Evolutionary conservation across 768 basidiomycete genomes (phyloP).

Genomic region (Suillus plorans): DNA sequence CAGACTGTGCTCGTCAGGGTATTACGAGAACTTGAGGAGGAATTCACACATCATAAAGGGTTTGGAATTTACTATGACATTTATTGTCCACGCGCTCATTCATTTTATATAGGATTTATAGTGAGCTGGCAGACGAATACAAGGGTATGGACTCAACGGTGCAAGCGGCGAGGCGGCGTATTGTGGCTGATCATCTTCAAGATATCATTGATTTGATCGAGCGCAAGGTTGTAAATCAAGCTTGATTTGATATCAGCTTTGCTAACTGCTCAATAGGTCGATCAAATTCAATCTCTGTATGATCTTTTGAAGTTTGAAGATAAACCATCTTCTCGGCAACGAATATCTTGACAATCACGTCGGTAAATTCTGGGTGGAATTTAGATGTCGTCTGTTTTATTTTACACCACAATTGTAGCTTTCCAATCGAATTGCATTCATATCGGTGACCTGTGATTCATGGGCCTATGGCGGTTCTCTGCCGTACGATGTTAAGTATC

Average conservation of each 20-base stretch:
- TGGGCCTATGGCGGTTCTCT: neutral
- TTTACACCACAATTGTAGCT: neutral
- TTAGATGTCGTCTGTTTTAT: neutral
- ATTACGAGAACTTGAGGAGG: conserved; percentile 87
- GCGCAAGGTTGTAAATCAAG: conserved; percentile 62
- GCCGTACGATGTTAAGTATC: neutral
- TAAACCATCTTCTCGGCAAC: conserved; percentile 37
- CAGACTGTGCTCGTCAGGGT: conserved; percentile 87
- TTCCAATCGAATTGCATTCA: neutral
- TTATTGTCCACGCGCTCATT: conserved; percentile 11
- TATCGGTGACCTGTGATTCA: neutral
- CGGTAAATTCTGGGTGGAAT: neutral
- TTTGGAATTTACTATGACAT: conserved; percentile 36
- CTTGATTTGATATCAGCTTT: conserved; percentile 6
- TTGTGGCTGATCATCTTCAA: conserved; percentile 84
- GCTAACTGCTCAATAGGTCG: conserved; percentile 54
- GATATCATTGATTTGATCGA: conserved; percentile 93
- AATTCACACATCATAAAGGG: conserved; percentile 95
- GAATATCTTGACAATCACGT: neutral
- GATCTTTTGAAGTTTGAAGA: conserved; percentile 79
- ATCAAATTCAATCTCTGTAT: conserved; percentile 92
- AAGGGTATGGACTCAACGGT: conserved; percentile 84
- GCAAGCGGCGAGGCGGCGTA: conserved; percentile 76
- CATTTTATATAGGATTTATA: conserved; percentile 67
- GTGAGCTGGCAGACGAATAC: conserved; percentile 91